A percentile compares a stretch with the other conserved stretches of the same genome.
Evolutionary conservation across 441 rosid species (phyloP).

Genomic region (Jatropha multifida): DNA sequence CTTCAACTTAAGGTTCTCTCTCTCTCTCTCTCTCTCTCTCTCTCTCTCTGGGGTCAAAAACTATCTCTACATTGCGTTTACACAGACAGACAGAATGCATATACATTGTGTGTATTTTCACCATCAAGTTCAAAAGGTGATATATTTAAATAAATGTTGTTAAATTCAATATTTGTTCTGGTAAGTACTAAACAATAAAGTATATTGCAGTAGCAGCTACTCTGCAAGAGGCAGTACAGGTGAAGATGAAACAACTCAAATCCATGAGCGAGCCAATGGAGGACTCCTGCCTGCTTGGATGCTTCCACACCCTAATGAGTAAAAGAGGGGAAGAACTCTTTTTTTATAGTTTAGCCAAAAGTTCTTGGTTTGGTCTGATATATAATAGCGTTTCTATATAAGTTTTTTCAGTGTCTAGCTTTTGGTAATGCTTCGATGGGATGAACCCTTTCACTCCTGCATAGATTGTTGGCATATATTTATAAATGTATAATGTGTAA

Average conservation of each 20-base stretch:
- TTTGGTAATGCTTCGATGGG: neutral
- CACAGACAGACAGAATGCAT: too few relatives aligned
- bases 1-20: constrained; percentile 40
- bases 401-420: neutral
- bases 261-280: constrained; percentile 22
- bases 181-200: neutral
- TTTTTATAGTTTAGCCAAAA: neutral
- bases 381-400: neutral
- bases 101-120: too few relatives aligned
- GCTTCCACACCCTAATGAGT: constrained; percentile 35
- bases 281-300: constrained; percentile 54
- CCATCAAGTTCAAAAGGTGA: neutral
- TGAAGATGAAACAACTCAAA: constrained; percentile 28
- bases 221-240: constrained; percentile 21
- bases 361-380: neutral
- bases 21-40: constrained; percentile 7
- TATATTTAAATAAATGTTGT: too few relatives aligned
- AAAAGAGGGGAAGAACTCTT: neutral
- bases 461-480: neutral
- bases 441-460: neutral
- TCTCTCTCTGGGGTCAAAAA: neutral
- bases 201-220: constrained; percentile 25
- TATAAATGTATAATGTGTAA: constrained; percentile 2
- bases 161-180: neutral
- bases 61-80: too few relatives aligned